These are phyloP conservation scores for Ophiosphaerella narmari DNA, from an alignment of 2,329 filamentous ascomycete species.

Conservation along the genomic window DNA sequence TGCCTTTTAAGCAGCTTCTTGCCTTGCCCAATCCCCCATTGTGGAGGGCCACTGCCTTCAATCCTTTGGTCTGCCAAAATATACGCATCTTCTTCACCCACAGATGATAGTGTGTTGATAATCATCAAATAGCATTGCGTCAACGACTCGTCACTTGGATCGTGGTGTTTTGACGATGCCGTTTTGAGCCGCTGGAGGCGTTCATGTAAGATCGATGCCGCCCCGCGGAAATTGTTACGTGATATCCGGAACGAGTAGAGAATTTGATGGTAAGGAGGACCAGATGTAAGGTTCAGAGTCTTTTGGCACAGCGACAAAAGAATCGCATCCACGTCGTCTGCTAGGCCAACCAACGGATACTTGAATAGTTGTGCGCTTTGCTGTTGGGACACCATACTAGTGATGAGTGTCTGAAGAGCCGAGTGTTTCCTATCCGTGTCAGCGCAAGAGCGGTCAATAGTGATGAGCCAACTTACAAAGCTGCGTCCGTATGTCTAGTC, in stretches of 20 bases:
- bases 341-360: constrained; percentile 78
- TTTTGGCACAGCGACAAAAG: constrained; percentile 73
- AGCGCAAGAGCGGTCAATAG: not conserved
- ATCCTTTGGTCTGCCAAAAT: constrained; percentile 62
- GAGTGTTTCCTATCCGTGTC: constrained; percentile 59
- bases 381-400: constrained; percentile 37
- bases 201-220: constrained; percentile 62
- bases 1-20: constrained; percentile 63
- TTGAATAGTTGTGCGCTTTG: constrained; percentile 60
- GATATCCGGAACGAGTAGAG: constrained; percentile 89
- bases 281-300: constrained; percentile 64
- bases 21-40: constrained; percentile 38
- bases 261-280: constrained; percentile 80
- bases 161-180: constrained; percentile 45
- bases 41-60: constrained; percentile 42
- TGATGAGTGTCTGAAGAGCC: constrained; percentile 69
- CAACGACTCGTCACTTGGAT: constrained; percentile 58
- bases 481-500: constrained; percentile 70
- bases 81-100: constrained; percentile 81
- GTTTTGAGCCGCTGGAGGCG: constrained; percentile 58
- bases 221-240: constrained; percentile 83
- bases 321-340: constrained; percentile 77
- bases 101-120: constrained; percentile 90
- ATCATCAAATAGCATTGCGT: constrained; percentile 83
- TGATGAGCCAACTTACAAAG: constrained; percentile 54